Conservation (phyloP, 1,284 basidiomycete species). For the Sphaerobolus stellatus region DNA sequence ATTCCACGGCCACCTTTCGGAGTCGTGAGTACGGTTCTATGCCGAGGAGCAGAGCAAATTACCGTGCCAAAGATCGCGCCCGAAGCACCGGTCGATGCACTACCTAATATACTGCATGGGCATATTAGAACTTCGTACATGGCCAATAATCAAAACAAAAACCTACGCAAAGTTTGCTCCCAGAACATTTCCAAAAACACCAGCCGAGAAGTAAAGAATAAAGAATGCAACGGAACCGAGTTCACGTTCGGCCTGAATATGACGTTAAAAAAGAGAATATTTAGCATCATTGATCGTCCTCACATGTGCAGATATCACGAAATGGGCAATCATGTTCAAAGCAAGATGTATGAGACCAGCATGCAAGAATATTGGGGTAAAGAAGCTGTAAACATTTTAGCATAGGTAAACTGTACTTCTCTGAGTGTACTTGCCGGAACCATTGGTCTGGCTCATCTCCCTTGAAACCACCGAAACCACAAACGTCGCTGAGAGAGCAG, state of each 20-base stretch:
- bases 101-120: constrained; percentile 68
- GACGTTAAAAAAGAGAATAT: not conserved
- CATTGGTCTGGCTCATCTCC: constrained; percentile 74
- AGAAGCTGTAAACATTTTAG: constrained; percentile 55
- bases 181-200: constrained; percentile 87
- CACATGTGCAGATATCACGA: constrained; percentile 77
- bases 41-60: not conserved
- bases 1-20: constrained; percentile 13
- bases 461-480: constrained; percentile 85
- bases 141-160: not conserved
- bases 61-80: constrained; percentile 94
- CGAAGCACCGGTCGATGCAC: constrained; percentile 91
- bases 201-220: constrained; percentile 83
- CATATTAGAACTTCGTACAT: constrained; percentile 17
- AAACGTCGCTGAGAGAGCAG: constrained; percentile 82
- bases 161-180: constrained; percentile 81
- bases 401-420: constrained; percentile 12
- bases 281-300: constrained; percentile 16
- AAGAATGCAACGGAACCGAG: constrained; percentile 85
- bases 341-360: constrained; percentile 88
- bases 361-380: constrained; percentile 87
- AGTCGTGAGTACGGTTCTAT: not conserved
- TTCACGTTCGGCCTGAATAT: constrained; percentile 69
- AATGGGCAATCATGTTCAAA: constrained; percentile 88
- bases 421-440: constrained; percentile 61